A percentile compares a stretch with the other conserved stretches of the same genome.
Conservation (phyloP, 495 filamentous ascomycete genomes). For the Articulospora tetracladia region DNA sequence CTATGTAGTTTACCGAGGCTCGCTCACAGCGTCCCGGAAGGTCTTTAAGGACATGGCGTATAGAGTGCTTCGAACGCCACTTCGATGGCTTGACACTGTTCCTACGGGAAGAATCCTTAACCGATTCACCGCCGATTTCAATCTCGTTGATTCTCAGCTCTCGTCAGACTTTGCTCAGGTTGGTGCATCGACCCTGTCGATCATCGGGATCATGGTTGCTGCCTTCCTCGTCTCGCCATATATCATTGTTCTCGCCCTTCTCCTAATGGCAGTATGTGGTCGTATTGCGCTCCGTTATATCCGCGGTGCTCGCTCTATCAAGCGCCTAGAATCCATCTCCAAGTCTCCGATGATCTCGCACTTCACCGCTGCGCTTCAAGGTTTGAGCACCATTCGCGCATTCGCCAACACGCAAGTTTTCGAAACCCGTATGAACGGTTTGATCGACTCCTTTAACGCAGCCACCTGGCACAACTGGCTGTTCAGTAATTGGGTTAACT, state of each 20-base stretch:
- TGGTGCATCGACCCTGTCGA: constrained; percentile 29
- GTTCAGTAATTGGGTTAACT: constrained; percentile 55
- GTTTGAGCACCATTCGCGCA: constrained; percentile 62
- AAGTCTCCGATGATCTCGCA: constrained; percentile 62
- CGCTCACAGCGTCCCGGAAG: constrained; percentile 45
- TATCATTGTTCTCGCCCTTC: constrained; percentile 38
- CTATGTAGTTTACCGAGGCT: constrained; percentile 16
- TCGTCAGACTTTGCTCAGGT: constrained; percentile 39
- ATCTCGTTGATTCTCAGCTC: constrained; percentile 46
- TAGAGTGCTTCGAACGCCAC: constrained; percentile 48
- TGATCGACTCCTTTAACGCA: constrained; percentile 51
- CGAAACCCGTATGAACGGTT: constrained; percentile 46
- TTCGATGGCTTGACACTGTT: constrained; percentile 60
- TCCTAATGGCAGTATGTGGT: constrained; percentile 37
- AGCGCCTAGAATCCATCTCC: constrained; percentile 57
- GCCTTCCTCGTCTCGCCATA: constrained; percentile 39
- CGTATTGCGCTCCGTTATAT: constrained; percentile 48
- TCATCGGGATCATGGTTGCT: constrained; percentile 40
- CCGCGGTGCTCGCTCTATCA: constrained; percentile 57
- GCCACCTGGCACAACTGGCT: constrained; percentile 52
- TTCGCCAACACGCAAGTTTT: constrained; percentile 51
- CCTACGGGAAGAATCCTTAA: constrained; percentile 60
- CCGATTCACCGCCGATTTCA: constrained; percentile 59
- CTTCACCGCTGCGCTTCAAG: constrained; percentile 54
- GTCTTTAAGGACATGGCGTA: constrained; percentile 50